Percentiles rank a stretch among this genome's conserved stretches.
Evolutionary conservation across 441 rosid species (phyloP).

Genomic region (Croton laevigatus): DNA sequence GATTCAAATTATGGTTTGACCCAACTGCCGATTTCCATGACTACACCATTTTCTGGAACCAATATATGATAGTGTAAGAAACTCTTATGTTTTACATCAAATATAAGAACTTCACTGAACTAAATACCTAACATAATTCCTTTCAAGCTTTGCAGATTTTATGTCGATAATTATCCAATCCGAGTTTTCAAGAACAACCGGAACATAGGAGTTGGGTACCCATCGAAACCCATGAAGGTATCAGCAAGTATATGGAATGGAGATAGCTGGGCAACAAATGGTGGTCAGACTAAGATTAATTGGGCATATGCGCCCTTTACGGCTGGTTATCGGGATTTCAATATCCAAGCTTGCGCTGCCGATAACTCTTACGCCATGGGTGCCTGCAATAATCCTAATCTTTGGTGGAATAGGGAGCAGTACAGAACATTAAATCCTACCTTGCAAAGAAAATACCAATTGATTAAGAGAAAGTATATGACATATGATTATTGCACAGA

Average conservation of each 20-base stretch:
- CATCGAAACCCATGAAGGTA: constrained; percentile 46
- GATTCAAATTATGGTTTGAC: constrained; percentile 16
- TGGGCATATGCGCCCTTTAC: constrained; percentile 61
- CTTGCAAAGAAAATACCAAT: background rate
- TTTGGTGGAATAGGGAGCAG: constrained; percentile 12
- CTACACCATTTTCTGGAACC: constrained; percentile 16
- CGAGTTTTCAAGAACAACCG: constrained; percentile 56
- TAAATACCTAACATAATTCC: background rate
- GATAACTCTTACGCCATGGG: background rate
- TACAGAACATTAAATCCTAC: background rate
- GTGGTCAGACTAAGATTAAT: constrained; percentile 51
- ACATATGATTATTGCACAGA: constrained; percentile 7
- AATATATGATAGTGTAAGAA: constrained; percentile 8
- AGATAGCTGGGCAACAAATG: constrained; percentile 68
- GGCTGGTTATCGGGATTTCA: constrained; percentile 49
- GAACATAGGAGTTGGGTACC: constrained; percentile 42
- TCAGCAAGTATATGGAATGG: constrained; percentile 73
- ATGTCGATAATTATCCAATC: constrained; percentile 50
- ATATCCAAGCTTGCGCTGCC: constrained; percentile 38
- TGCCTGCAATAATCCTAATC: background rate
- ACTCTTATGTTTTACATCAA: background rate
- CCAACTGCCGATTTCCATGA: constrained; percentile 8
- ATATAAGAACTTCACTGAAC: too few species aligned
- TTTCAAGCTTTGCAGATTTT: constrained; percentile 29
- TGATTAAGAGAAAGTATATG: background rate